phyloP scores from a whole-genome alignment of 306 rosid species.

The Lablab purpureus region DNA sequence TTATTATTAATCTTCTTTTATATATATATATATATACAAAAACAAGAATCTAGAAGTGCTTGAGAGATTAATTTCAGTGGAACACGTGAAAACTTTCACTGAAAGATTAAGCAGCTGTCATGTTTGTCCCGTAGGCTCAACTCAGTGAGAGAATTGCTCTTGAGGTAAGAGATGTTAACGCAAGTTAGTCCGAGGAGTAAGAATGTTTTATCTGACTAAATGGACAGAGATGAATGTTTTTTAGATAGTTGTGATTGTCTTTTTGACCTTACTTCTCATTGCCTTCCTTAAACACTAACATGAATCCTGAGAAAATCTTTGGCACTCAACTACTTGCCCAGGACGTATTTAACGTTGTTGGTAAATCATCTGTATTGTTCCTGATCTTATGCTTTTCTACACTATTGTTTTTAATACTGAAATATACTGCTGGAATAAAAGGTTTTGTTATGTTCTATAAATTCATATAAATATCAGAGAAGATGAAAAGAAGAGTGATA shows the following conservation, averaged over 20 bases:
- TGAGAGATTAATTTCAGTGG: not conserved
- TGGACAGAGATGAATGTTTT: not conserved
- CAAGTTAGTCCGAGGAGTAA: not conserved
- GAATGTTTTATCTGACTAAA: not conserved
- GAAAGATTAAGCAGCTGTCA: not conserved
- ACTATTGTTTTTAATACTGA: not conserved
- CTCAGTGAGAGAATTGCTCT: not conserved
- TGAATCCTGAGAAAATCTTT: not conserved
- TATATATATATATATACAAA: too few species aligned
- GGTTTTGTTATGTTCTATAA: not conserved
- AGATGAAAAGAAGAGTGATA: not conserved
- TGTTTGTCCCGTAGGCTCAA: not conserved
- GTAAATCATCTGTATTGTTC: not conserved
- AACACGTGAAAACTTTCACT: not conserved
- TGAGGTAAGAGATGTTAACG: not conserved
- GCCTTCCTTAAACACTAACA: not conserved
- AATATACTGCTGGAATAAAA: not conserved
- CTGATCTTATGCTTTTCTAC: not conserved
- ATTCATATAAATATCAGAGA: not conserved
- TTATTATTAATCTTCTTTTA: too few species aligned
- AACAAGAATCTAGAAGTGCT: too few species aligned
- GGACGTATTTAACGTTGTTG: not conserved
- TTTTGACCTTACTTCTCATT: not conserved
- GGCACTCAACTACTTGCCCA: not conserved
- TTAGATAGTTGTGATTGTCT: not conserved